Evolutionary conservation across 2,329 filamentous ascomycete genomes (phyloP).

Genomic region (Pyricularia sp.): DNA sequence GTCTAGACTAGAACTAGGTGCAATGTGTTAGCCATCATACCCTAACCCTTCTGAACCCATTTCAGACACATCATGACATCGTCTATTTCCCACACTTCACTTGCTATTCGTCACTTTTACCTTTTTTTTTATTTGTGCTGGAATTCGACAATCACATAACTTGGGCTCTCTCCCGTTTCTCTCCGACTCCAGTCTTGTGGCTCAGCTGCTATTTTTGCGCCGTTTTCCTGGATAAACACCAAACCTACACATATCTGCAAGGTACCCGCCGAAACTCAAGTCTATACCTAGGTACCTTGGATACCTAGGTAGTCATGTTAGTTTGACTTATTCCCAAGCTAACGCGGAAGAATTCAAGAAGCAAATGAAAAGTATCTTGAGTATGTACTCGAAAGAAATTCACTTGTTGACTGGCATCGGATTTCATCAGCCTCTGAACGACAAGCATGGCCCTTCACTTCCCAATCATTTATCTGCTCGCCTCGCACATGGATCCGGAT

Average conservation of each 20-base stretch:
- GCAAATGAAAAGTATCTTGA: neutral
- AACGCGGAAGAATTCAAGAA: neutral
- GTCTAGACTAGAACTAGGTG: too few relatives aligned
- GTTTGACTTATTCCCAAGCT: neutral
- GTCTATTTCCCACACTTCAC: neutral
- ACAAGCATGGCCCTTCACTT: constrained; percentile 24
- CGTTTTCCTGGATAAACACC: neutral
- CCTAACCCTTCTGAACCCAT: neutral
- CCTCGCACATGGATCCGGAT: constrained; percentile 56
- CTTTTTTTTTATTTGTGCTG: neutral
- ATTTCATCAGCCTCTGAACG: neutral
- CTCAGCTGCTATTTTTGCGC: neutral
- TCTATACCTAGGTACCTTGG: too few relatives aligned
- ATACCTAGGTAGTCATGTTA: too few relatives aligned
- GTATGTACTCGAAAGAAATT: neutral
- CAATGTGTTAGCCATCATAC: neutral
- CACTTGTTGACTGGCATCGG: neutral
- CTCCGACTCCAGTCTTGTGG: neutral
- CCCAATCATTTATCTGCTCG: constrained; percentile 65
- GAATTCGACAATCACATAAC: neutral
- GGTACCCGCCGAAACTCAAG: too few relatives aligned
- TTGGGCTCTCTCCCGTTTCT: neutral
- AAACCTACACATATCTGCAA: neutral
- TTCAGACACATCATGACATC: neutral
- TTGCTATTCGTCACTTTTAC: neutral